phyloP scores from a whole-genome alignment of 208 protist species.

The Trichomonas vaginalis region DNA sequence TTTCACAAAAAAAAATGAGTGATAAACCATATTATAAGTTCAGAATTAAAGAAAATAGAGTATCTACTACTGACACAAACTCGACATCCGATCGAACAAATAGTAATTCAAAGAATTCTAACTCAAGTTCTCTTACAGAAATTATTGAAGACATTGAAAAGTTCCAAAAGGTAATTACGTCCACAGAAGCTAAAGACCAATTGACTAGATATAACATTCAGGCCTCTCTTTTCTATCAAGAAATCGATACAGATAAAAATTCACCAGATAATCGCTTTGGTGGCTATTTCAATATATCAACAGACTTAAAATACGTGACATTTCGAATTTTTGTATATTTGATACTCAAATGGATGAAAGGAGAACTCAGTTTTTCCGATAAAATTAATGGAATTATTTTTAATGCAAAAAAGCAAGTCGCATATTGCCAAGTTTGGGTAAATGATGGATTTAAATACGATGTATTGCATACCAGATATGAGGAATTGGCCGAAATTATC shows the following conservation, averaged over 20 bases:
- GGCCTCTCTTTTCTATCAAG: not conserved
- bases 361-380: not conserved
- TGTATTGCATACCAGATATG: not conserved
- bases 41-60: too few species aligned
- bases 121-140: too few species aligned
- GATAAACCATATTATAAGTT: too few species aligned
- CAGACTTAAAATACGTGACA: not conserved
- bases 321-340: not conserved
- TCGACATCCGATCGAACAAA: too few species aligned
- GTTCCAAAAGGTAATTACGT: not conserved
- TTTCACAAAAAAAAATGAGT: too few species aligned
- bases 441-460: not conserved
- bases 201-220: not conserved
- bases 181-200: not conserved
- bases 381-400: not conserved
- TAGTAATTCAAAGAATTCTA: too few species aligned
- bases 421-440: not conserved
- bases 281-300: not conserved
- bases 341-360: not conserved
- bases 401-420: not conserved
- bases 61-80: too few species aligned
- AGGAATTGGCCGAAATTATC: not conserved
- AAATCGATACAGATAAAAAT: not conserved
- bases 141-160: not conserved
- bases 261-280: not conserved